Conservation (phyloP, 1,139 yeast genomes). For the Pichia inconspicua region DNA sequence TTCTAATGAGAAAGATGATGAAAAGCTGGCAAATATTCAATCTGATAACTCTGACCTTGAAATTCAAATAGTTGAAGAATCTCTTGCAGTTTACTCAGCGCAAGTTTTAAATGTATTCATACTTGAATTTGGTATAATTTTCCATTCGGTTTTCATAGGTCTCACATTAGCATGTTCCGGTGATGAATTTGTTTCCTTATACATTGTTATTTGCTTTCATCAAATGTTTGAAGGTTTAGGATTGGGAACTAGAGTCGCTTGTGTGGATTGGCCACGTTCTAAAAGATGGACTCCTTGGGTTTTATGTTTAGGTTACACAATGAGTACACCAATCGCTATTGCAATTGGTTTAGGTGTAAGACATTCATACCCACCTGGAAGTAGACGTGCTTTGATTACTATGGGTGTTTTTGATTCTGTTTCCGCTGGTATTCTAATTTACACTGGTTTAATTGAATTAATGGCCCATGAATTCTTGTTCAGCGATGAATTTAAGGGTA, state of each 20-base stretch:
- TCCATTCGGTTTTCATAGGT: conserved; percentile 50
- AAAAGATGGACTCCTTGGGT: conserved; percentile 22
- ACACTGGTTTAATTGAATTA: conserved; percentile 80
- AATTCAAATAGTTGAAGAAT: conserved; percentile 7
- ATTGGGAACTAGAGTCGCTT: conserved; percentile 76
- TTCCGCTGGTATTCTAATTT: conserved; percentile 77
- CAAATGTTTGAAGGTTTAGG: conserved; percentile 93
- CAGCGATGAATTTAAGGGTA: conserved; percentile 53
- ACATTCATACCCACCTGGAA: conserved; percentile 45
- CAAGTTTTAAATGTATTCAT: conserved; percentile 40
- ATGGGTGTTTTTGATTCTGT: conserved; percentile 78
- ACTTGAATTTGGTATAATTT: conserved; percentile 47
- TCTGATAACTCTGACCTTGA: conserved; percentile 3
- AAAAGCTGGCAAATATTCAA: conserved; percentile 19
- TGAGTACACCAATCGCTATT: conserved; percentile 79
- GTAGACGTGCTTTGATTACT: conserved; percentile 58
- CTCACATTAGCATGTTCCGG: conserved; percentile 48
- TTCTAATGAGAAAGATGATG: conserved; percentile 26
- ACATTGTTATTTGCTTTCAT: conserved; percentile 81
- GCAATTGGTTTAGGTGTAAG: conserved; percentile 85
- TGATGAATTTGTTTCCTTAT: conserved; percentile 65
- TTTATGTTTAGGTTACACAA: conserved; percentile 35
- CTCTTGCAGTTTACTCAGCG: conserved; percentile 32
- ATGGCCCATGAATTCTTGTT: conserved; percentile 85
- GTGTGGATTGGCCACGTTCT: conserved; percentile 55